Evolutionary conservation across 768 basidiomycete species (phyloP), one percentile per base, ranked within the genome.

Genomic region (Pulveroboletus sp.): DNA sequence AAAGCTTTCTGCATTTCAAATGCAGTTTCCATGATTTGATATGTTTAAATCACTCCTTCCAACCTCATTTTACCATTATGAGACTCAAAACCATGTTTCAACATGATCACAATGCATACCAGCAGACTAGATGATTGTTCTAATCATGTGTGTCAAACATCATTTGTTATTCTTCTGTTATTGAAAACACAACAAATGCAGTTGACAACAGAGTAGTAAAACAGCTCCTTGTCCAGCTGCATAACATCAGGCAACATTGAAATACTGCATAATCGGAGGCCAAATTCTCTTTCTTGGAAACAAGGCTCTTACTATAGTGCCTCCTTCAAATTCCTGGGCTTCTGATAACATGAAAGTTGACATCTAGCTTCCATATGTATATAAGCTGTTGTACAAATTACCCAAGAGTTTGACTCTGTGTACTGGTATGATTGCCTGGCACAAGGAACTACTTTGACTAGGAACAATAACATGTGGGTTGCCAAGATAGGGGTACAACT

Each of bases 401-500:
- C 79, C 78, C 6, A 82, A 65, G 83, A 84, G 2, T 75, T 75
- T 12, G 80, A 79, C 17, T 76, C 73, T 9, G 78, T 73, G 10
- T 78, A 67, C 7, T 78, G 67, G 45, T 75, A 77, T 1, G 80
- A 79, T 85, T 17, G 84, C 86, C 36, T 85, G 71, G 31, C 80
- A 71, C 22, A 82, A 54, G 1, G 76, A 78, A 50, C 77, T 78
- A 58, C 79, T 80, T 30, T 80, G 74, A 47, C 82, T 81, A 4
- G 85, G 82, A 8, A 79, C 78, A 52, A 92, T 91, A 13, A 81
- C 82, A 7, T 88, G 79, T n/a, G 78, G 76, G 57, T 88, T 89
- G 3, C 85, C 84, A 6, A 78, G 82, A 62, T 89, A 88, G 6
- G 86, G 69, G 53, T 85, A 86, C 11, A 78, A 78, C 43, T 81